phyloP scores from a whole-genome alignment of 306 rosid genomes.

The Corylus americana region DNA sequence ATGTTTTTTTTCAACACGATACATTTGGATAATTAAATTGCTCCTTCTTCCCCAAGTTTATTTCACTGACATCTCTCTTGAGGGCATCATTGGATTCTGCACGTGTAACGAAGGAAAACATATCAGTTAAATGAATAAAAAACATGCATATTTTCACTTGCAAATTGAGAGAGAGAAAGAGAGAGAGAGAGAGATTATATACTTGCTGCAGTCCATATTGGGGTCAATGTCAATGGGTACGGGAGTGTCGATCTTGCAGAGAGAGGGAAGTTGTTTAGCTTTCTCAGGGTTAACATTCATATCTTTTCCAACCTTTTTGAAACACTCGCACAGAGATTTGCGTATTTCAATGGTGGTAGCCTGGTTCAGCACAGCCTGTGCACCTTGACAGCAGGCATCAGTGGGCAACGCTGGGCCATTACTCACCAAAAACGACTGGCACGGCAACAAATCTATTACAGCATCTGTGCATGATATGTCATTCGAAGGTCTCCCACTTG shows the following conservation, averaged over 20 bases:
- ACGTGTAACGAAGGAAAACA: background rate
- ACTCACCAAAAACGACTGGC: background rate
- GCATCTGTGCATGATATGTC: slow-evolving; percentile 30
- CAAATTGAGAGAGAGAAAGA: background rate
- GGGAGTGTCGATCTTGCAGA: slow-evolving; percentile 14
- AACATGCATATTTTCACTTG: too few species aligned
- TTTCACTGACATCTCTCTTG: background rate
- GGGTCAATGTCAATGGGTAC: slow-evolving; percentile 35
- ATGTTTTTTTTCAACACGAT: background rate
- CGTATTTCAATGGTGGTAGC: too few species aligned
- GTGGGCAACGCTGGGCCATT: slow-evolving; percentile 2
- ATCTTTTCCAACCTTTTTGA: too few species aligned
- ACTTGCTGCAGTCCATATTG: slow-evolving; percentile 25
- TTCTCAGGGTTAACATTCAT: background rate
- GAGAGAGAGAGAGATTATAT: background rate
- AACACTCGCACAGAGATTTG: too few species aligned
- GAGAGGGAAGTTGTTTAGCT: slow-evolving; percentile 2
- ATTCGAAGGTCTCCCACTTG: background rate
- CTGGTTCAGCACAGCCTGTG: background rate
- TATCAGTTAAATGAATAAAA: too few species aligned
- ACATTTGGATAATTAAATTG: too few species aligned
- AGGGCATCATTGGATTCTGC: background rate
- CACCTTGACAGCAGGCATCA: slow-evolving; percentile 12
- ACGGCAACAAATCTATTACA: background rate
- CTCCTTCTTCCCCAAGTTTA: background rate